Base-by-base conservation (phyloP, 257 asterid genomes). In the Buddleja alternifolia region DNA sequence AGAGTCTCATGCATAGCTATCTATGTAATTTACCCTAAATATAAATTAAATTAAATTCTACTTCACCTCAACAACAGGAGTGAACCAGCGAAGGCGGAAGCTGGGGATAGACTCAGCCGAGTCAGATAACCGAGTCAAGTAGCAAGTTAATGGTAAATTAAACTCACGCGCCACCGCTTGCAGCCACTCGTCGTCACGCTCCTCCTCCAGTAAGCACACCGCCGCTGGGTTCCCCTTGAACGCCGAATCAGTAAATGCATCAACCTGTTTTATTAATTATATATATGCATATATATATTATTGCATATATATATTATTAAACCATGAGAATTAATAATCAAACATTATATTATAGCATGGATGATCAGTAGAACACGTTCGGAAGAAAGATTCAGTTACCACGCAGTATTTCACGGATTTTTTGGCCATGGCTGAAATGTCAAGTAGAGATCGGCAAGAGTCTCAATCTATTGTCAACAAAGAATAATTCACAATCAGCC, bases 221-320 rank as follows among this genome's bases (percentile, higher is more conserved):
- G 81, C 99, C 17, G 99, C 95, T 4, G 96, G 97, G 50, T 93
- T 93, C 20, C 99, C 99, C 77, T 93, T 90, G 87, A 88, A 89
- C 25, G 97, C 91, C 45, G 85, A 60, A 8, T 88, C 88, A 0
- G 96, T 84, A 37, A 90, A 93, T 10, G 97, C 99, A 77, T 94
- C 96, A 29, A 90, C 82, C 97, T 93, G 86, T 24, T 36, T n/a
- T n/a, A n/a, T n/a, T 60, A 46, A 29, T 29, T 29, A 29, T 24
- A 51, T 21, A 21, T 50, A 71, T 20, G 20, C 68, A 40, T 16
- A 19, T 17, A 1, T 47, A 20, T 20, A 39, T 11, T 20, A 57
- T 0, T 7, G 19, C 10, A 4, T 29, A 29, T 29, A 29, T n/a
- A n/a, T n/a, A n/a, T n/a, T n/a, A n/a, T n/a, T n/a, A n/a, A n/a